These are phyloP conservation scores for Phaeosphaeriaceae sp. DNA, from an alignment of 2,329 filamentous ascomycete species.

Conservation along the genomic window DNA sequence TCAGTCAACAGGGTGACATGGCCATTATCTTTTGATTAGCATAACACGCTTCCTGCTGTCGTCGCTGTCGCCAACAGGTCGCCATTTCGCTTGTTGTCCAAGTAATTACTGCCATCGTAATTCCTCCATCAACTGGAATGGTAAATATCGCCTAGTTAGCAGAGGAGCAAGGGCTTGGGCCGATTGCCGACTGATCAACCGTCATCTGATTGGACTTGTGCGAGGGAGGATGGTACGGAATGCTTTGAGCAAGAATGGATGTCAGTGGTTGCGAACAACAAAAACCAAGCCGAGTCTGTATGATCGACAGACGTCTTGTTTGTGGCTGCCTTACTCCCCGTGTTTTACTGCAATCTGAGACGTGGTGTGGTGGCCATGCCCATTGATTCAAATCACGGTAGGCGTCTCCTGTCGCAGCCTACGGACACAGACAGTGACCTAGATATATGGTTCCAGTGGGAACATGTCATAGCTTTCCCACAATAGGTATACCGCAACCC, in stretches of 20 bases:
- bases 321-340: slow-evolving; percentile 34
- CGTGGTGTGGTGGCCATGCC: slow-evolving; percentile 44
- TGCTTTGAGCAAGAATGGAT: slow-evolving; percentile 45
- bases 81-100: slow-evolving; percentile 40
- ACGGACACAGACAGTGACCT: slow-evolving; percentile 31
- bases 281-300: slow-evolving; percentile 36
- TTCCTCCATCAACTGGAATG: slow-evolving; percentile 38
- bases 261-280: slow-evolving; percentile 46
- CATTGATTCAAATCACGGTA: slow-evolving; percentile 40
- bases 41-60: slow-evolving; percentile 41
- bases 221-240: slow-evolving; percentile 45
- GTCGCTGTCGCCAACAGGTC: slow-evolving; percentile 20
- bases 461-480: slow-evolving; percentile 38
- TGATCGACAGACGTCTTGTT: slow-evolving; percentile 43
- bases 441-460: slow-evolving; percentile 40
- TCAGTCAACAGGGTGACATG: slow-evolving; percentile 41
- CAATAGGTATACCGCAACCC: slow-evolving; percentile 38
- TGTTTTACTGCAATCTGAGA: slow-evolving; percentile 35
- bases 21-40: slow-evolving; percentile 39
- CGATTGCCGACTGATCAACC: slow-evolving; percentile 38
- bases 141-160: slow-evolving; percentile 46
- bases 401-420: slow-evolving; percentile 35
- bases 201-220: slow-evolving; percentile 47
- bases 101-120: slow-evolving; percentile 39
- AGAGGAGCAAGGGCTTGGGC: slow-evolving; percentile 46